Base-by-base conservation (phyloP, 208 protist genomes). In the Crithidia acanthocephali region DNA sequence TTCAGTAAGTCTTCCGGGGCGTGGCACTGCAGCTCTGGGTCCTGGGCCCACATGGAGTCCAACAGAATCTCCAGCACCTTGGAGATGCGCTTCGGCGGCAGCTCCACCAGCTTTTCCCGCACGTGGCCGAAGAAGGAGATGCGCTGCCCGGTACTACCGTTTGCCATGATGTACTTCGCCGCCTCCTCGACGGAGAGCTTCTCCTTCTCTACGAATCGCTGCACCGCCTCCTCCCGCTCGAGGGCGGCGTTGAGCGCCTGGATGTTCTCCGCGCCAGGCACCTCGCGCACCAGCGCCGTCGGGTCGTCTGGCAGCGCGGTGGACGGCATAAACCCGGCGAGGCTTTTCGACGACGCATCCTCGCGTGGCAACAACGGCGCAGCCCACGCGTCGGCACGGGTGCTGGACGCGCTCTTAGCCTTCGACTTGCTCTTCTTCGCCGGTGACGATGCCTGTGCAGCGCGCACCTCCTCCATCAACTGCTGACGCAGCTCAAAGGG, bases 31-130 rank as follows among this genome's bases (percentile, higher is more conserved):
- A 97, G 77, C 68, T 97, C 90, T 8, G 88, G 88, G 44, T 95
- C 90, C 66, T 97, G 90, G 2, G 85, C 81, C 88, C 88, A 95
- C 92, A 97, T 97, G 30, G 78, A 86, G 67, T 94, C 90, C 32
- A 91, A 75, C 13, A 94, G 63, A 52, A 91, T 93, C 67, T 79
- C 83, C 0, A 97, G 77, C 40, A 97, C 76, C 30, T 85, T 83
- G 10, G 88, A 88, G 35, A 90, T 70, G n/a, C 66, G 72, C 73
- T 87, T 83, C 62, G 81, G 69, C 27, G 78, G 68, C 16, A 88
- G 57, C 16, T 83, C 86, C 8, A 62, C 79, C 4, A 97, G 80
- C 23, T 80, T 84, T 28, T 93, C 87, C 1, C 72, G 72, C 32
- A 97, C 67, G 37, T 91, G 92, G 45, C 72, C 68, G 47, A 97